Evolutionary conservation across 352 stramenopile species (phyloP), one percentile per base, ranked within the genome.

Genomic region (Phytophthora kernoviae): DNA sequence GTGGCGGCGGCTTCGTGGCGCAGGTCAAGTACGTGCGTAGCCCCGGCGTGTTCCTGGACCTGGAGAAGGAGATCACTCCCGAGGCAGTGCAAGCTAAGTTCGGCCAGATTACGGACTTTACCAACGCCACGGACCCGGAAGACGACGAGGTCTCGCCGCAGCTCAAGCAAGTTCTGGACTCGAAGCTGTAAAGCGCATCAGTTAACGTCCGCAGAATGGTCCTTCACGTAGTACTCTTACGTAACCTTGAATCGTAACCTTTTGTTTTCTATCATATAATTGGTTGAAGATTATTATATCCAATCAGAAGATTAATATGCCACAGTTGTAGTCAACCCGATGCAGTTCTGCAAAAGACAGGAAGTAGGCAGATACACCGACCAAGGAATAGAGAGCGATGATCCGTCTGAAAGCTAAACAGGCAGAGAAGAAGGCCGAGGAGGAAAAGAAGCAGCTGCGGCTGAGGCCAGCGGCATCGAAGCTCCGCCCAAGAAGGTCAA

Each of bases 341-440:
- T 39, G 33, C 39, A 54, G 40, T 58, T 52, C 63, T 37, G 37
- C 42, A 43, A 70, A 61, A 54, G 20, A 48, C 42, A 54, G 10
- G 20, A 50, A 50, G 43, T 37, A 62, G 50, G 39, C 27, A 7
- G 44, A 62, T 39, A 49, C 44, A 54, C 55, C n/a, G 21, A 36
- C 5, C 24, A 41, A 36, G 39, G 36, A 41, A 24, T 14, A 41
- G 17, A 2, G 37, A 45, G 39, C 3, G 22, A 92, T 92, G 83
- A 90, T 92, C 67, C 83, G 83, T 48, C 73, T 92, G 39, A 92
- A 92, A 79, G 81, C 84, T 21, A 93, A 91, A 73, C 86, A 93
- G 70, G 79, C 87, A 40, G 82, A 94, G 70, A 96, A 94, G 71
- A 89, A 90, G 54, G 75, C 79, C 12, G 85, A 94, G 54, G 84